Conservation (phyloP, 139 green algal genomes). For the Coelastrella sp. region DNA sequence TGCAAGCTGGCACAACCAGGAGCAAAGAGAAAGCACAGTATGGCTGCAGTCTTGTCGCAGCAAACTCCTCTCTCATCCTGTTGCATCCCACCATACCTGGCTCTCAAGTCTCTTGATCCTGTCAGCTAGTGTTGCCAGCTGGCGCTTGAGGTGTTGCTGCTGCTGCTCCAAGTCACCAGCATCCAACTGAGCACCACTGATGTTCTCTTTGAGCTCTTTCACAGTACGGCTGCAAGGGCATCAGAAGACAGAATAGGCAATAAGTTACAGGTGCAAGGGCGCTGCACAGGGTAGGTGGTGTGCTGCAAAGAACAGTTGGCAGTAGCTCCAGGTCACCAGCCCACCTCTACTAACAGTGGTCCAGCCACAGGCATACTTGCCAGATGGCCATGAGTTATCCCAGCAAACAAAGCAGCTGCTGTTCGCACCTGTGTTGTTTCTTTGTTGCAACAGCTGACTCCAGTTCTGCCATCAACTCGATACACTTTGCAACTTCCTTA, state of each 20-base stretch:
- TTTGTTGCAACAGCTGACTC: constrained; percentile 45
- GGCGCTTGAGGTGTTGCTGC: constrained; percentile 69
- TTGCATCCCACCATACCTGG: constrained; percentile 56
- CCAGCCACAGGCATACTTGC: no score
- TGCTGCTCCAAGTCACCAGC: constrained; percentile 66
- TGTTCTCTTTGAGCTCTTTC: constrained; percentile 57
- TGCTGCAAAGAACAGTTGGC: no score
- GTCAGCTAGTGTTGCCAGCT: constrained; percentile 76
- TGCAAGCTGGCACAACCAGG: no score
- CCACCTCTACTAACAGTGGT: no score
- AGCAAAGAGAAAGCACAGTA: no score
- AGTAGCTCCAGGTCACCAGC: no score
- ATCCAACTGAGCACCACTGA: constrained; percentile 65
- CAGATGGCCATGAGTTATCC: no score
- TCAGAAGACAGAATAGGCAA: no score
- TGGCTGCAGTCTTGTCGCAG: no score
- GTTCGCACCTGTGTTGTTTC: constrained; percentile 42
- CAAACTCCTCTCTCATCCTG: no score
- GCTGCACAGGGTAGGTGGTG: no score
- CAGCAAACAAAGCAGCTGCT: neutral
- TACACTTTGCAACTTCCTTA: constrained; percentile 46
- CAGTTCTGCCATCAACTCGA: constrained; percentile 48
- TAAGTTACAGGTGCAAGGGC: no score
- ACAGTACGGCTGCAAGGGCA: constrained; percentile 31
- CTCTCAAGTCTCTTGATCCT: constrained; percentile 77